phyloP scores from a whole-genome alignment of 768 basidiomycete genomes.

The Mycena kentingensis region DNA sequence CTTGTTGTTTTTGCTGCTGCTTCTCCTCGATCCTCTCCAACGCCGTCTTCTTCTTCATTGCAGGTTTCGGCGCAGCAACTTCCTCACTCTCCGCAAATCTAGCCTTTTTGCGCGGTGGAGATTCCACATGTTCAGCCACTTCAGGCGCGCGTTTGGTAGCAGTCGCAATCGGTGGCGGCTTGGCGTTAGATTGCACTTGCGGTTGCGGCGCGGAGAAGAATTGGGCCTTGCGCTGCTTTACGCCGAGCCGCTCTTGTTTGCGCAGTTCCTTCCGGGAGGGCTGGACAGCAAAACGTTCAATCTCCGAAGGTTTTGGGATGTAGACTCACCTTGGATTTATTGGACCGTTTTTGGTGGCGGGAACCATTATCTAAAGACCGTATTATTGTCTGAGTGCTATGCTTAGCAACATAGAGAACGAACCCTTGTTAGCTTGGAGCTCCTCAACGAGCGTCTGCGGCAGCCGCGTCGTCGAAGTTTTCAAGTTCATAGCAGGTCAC shows the following conservation, averaged over 20 bases:
- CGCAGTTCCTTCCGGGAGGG: constrained; percentile 61
- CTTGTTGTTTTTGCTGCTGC: not conserved
- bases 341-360: constrained; percentile 21
- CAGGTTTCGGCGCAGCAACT: constrained; percentile 6
- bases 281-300: constrained; percentile 1
- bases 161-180: not conserved
- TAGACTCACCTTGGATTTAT: constrained; percentile 21
- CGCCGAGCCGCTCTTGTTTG: constrained; percentile 59
- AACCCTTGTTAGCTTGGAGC: constrained; percentile 26
- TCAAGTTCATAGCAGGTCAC: constrained; percentile 15
- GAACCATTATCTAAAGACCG: constrained; percentile 16
- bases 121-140: constrained; percentile 47
- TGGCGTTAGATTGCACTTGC: not conserved
- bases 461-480: constrained; percentile 43
- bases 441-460: constrained; percentile 37
- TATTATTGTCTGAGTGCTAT: not conserved
- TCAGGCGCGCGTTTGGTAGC: constrained; percentile 40
- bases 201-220: constrained; percentile 45
- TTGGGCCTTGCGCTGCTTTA: constrained; percentile 64
- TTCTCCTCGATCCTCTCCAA: constrained; percentile 35
- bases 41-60: constrained; percentile 29
- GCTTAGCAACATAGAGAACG: not conserved
- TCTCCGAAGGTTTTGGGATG: not conserved
- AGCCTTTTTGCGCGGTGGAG: constrained; percentile 52
- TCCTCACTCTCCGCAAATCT: constrained; percentile 28